A percentile compares a stretch with the other conserved stretches of the same genome.
phyloP scores from a whole-genome alignment of 2,329 filamentous ascomycete species.

The Aspergillus sojae region DNA sequence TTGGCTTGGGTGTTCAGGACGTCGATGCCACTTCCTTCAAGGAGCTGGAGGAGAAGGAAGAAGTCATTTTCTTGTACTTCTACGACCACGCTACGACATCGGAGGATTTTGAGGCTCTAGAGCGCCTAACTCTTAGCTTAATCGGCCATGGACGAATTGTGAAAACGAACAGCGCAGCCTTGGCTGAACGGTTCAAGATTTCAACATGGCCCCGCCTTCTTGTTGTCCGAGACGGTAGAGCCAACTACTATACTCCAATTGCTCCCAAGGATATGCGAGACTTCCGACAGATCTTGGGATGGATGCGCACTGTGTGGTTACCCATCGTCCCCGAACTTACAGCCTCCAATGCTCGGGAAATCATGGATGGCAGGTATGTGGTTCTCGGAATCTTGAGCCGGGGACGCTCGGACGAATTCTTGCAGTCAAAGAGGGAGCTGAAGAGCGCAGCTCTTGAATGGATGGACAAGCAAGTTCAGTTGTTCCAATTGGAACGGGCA shows the following conservation, averaged over 20 bases:
- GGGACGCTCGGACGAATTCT: conserved; percentile 76
- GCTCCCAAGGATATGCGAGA: conserved; percentile 93
- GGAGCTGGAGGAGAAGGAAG: conserved; percentile 85
- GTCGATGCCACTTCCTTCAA: conserved; percentile 77
- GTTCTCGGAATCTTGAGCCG: conserved; percentile 86
- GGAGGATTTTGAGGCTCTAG: conserved; percentile 88
- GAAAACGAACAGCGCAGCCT: conserved; percentile 77
- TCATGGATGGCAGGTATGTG: conserved; percentile 95
- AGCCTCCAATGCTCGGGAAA: conserved; percentile 85
- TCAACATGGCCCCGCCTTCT: conserved; percentile 94
- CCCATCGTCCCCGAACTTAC: conserved; percentile 94
- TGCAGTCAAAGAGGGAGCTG: conserved; percentile 79
- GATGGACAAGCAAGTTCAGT: conserved; percentile 93
- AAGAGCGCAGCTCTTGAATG: conserved; percentile 95
- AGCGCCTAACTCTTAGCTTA: conserved; percentile 81
- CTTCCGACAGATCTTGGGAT: conserved; percentile 74
- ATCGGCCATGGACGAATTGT: conserved; percentile 91
- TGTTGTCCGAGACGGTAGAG: conserved; percentile 83
- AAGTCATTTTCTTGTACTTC: conserved; percentile 96
- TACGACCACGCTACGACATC: conserved; percentile 93
- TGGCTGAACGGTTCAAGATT: conserved; percentile 87
- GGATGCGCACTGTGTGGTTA: conserved; percentile 97
- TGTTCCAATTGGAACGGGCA: conserved; percentile 90
- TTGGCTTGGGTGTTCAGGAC: conserved; percentile 75
- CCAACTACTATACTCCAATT: conserved; percentile 85